Evolutionary conservation across 129 eudicot species (phyloP), one percentile per base, ranked within the genome.

Genomic region (Pulicaria dysenterica): DNA sequence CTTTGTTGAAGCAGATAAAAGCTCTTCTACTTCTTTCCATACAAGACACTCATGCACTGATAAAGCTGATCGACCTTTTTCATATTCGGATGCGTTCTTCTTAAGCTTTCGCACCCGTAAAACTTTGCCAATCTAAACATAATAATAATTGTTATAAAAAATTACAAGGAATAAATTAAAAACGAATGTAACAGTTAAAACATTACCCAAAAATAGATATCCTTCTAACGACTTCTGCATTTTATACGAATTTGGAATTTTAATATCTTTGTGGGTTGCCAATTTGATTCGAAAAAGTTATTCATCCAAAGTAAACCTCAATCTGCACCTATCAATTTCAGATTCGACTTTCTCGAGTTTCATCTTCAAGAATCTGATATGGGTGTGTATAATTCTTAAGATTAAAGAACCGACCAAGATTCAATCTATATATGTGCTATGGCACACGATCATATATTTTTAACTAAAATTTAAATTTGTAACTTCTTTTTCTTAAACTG

Each of bases 121-220:
- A 5, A 93, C 92, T 81, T 93, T 93, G 4, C 95, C 96, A 45
- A 74, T 80, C 98, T 93, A 60, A 51, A 67, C 13, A 42, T 50
- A 72, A 34, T 37, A 42, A 50, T 12, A 41, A 56, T 10, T 7
- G 31, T 24, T 0, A 24, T 0, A 24, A 24, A 24, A 24, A 57
- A 57, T 19, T 7, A 3, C 14, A 44, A 34, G 17, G 7, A 7
- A n/a, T 11, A 13, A 15, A 50, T 3, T 44, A 44, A 5, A 43
- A 24, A 63, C 19, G 2, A 12, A 24, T 51, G 7, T 14, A 72
- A 16, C 55, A 60, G 12, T 38, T 37, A 19, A 47, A 45, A 58
- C 59, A 4, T 58, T 24, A 24, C 15, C 13, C 17, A 43, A 58
- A 44, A 1, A 65, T 38, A 46, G 17, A 44, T 19, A 11, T 44